A percentile compares a stretch with the other conserved stretches of the same genome.
phyloP scores from a whole-genome alignment of 1,284 basidiomycete genomes.

The Omphalotus olearius region DNA sequence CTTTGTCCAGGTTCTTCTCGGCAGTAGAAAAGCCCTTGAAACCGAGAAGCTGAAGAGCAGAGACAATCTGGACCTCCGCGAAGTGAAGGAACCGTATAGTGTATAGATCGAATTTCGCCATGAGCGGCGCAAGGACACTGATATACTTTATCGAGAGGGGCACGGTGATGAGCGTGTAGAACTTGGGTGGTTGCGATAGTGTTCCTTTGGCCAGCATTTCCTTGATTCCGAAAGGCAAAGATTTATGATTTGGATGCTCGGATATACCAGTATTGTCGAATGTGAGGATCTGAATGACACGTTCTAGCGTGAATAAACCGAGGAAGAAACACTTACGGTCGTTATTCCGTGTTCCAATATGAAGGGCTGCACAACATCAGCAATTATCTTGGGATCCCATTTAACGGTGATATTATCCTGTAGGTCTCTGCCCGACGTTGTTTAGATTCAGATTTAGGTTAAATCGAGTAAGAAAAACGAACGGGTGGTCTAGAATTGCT shows the following conservation, averaged over 20 bases:
- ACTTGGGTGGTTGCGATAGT: conserved; percentile 27
- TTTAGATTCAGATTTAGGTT: neutral
- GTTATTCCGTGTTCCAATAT: conserved; percentile 58
- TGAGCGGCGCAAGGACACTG: conserved; percentile 42
- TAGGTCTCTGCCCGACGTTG: conserved; percentile 45
- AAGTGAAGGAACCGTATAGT: conserved; percentile 19
- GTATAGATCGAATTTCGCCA: conserved; percentile 41
- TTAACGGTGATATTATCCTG: conserved; percentile 70
- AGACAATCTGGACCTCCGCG: conserved; percentile 18
- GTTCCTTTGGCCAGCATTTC: conserved; percentile 32
- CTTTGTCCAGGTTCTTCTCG: conserved; percentile 12
- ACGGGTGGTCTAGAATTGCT: conserved; percentile 72
- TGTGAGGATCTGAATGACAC: conserved; percentile 70
- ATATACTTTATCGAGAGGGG: conserved; percentile 59
- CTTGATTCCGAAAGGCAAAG: conserved; percentile 58
- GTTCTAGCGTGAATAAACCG: conserved; percentile 4
- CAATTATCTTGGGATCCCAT: conserved; percentile 69
- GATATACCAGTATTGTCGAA: conserved; percentile 86
- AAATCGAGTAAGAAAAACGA: conserved; percentile 14
- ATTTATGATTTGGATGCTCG: conserved; percentile 86
- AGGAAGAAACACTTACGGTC: conserved; percentile 43
- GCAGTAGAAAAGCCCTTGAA: neutral
- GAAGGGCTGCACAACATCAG: conserved; percentile 56
- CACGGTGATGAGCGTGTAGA: conserved; percentile 63
- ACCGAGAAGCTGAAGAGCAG: conserved; percentile 3